Evolutionary conservation across 2,329 filamentous ascomycete genomes (phyloP).

Genomic region (Alternaria alternata): DNA sequence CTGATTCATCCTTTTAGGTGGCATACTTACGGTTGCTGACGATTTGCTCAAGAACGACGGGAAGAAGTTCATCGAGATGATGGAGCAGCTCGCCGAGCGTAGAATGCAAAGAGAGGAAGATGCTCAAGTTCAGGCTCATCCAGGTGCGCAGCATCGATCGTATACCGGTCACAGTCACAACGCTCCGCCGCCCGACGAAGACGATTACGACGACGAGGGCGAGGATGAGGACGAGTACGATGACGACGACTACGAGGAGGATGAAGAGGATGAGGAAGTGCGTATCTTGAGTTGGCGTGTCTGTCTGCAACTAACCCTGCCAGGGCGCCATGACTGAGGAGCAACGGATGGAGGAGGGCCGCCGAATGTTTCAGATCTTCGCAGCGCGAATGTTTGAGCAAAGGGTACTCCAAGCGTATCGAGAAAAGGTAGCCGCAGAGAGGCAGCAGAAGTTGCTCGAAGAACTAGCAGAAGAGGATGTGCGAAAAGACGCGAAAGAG

Average conservation of each 20-base stretch:
- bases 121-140: constrained; percentile 70
- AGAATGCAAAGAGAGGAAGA: constrained; percentile 97
- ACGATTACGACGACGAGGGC: constrained; percentile 78
- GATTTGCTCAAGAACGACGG: constrained; percentile 98
- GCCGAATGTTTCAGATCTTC: constrained; percentile 99
- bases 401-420: constrained; percentile 93
- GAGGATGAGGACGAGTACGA: constrained; percentile 68
- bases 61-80: constrained; percentile 99
- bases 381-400: constrained; percentile 99
- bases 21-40: constrained; percentile 97
- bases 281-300: constrained; percentile 26
- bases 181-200: constrained; percentile 70
- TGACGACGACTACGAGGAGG: constrained; percentile 63
- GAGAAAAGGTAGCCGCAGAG: constrained; percentile 94
- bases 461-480: constrained; percentile 86
- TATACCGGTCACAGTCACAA: constrained; percentile 70
- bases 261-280: constrained; percentile 48
- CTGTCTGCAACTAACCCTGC: constrained; percentile 39
- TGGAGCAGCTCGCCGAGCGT: constrained; percentile 97
- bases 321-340: constrained; percentile 97
- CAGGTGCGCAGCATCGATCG: constrained; percentile 60
- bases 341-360: constrained; percentile 98
- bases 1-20: constrained; percentile 66
- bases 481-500: constrained; percentile 78
- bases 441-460: constrained; percentile 89